Percentiles rank a stretch among this genome's conserved stretches.
Evolutionary conservation across 441 rosid genomes (phyloP).

Genomic region (Erysimum cheiri): DNA sequence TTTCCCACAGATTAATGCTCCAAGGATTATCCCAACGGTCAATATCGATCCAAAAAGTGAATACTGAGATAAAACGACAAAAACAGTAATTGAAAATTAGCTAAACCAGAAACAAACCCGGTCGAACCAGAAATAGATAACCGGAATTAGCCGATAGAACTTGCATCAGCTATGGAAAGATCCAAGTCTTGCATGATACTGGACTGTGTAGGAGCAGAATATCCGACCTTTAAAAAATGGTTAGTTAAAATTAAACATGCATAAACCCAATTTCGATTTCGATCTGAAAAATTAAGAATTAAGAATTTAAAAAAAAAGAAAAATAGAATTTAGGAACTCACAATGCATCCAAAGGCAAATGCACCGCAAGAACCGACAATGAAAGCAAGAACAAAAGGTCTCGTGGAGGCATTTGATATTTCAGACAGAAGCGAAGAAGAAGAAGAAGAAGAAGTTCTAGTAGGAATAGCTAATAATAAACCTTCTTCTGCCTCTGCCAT

Average conservation of each 20-base stretch:
- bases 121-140: not conserved
- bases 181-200: slow-evolving; percentile 43
- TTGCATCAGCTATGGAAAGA: slow-evolving; percentile 40
- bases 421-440: slow-evolving; percentile 26
- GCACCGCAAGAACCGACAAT: slow-evolving; percentile 38
- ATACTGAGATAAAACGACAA: slow-evolving; percentile 29
- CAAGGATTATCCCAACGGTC: slow-evolving; percentile 49
- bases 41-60: slow-evolving; percentile 51
- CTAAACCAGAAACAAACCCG: not conserved
- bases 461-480: slow-evolving; percentile 12
- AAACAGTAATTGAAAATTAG: not conserved
- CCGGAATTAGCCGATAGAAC: slow-evolving; percentile 26
- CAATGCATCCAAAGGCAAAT: slow-evolving; percentile 41
- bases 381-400: slow-evolving; percentile 42
- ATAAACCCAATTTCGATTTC: not conserved
- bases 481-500: slow-evolving; percentile 35
- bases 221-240: slow-evolving; percentile 28
- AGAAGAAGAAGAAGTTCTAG: not conserved
- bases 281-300: not conserved
- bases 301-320: not conserved
- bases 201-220: slow-evolving; percentile 40
- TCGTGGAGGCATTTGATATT: slow-evolving; percentile 36
- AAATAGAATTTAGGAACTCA: slow-evolving; percentile 1
- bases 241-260: not conserved
- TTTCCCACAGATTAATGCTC: slow-evolving; percentile 46